Base-by-base conservation (phyloP, 495 filamentous ascomycete genomes). In the Barbatosphaeria neglecta region DNA sequence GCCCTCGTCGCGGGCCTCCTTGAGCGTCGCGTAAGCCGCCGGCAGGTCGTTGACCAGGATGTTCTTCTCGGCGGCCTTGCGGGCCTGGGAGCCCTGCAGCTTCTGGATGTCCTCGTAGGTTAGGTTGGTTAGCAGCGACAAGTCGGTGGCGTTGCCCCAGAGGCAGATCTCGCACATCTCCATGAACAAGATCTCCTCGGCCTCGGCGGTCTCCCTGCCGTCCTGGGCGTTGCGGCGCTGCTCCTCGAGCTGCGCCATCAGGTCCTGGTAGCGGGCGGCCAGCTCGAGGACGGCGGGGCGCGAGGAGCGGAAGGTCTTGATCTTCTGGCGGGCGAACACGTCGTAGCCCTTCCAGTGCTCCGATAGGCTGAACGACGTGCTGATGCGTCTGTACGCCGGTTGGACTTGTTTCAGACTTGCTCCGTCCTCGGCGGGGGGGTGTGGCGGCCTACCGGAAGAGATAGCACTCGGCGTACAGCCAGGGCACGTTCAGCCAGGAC, bases 101-200 rank as follows among this genome's bases (percentile, higher is more conserved):
- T 92, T 90, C 64, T 97, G 92, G 51, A 97, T 90, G 55, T 96
- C 92, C 50, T 93, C 88, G 62, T 95, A 96, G 2, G 86, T 85
- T 44, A 97, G 77, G 49, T 78, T 85, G 0, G 89, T 95, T 31
- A 97, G 70, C 35, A 97, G 83, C 0, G 87, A 94, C 16, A 97
- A 74, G 53, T 97, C 93, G 0, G 90, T 97, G 4, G 93, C 92
- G 63, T 98, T 96, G 8, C 92, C 93, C 92, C 92, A 97, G 17
- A 97, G 76, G 57, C 92, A 96, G 51, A 96, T 92, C 68, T 96
- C 88, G 65, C 81, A 90, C 83, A 97, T 94, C 62, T 96, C 92
- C 3, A 69, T 75, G 63, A 98, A 98, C 16, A 96, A 63, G 1
- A 89, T 58, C 50, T 76, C 74, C 50, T 93, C 84, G 0, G 84